phyloP scores from a whole-genome alignment of 148 eudicot species.

The Spergularia bocconei region DNA sequence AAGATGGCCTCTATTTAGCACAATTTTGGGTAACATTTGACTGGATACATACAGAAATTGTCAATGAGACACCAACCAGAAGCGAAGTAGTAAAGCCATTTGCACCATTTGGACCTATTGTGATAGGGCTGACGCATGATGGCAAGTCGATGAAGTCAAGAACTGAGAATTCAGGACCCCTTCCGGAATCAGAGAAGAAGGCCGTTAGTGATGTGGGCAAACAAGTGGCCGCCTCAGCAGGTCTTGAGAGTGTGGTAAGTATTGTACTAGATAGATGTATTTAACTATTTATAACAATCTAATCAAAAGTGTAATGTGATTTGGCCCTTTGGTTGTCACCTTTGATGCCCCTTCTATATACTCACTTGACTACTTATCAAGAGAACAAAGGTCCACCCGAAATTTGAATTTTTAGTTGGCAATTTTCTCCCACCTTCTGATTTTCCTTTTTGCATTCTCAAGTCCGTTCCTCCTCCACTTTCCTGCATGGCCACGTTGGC shows the following conservation, averaged over 20 bases:
- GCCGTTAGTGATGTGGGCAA: conserved; percentile 18
- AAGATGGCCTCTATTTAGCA: background rate
- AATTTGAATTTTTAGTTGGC: background rate
- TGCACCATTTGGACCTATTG: conserved; percentile 30
- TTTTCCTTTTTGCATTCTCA: background rate
- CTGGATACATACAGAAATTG: conserved; percentile 26
- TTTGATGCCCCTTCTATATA: too few species aligned
- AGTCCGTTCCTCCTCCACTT: background rate
- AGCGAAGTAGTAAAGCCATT: conserved; percentile 3
- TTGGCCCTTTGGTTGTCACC: too few species aligned
- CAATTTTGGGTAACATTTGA: background rate
- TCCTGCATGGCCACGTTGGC: too few species aligned
- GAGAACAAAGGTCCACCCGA: too few species aligned
- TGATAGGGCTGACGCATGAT: conserved; percentile 42
- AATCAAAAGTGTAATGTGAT: too few species aligned
- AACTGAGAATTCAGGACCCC: conserved; percentile 22
- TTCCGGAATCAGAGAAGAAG: conserved; percentile 19
- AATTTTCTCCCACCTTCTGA: background rate
- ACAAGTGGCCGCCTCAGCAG: conserved; percentile 9
- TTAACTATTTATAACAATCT: too few species aligned
- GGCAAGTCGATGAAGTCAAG: conserved; percentile 24
- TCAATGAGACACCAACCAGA: conserved; percentile 23
- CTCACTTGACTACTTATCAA: too few species aligned
- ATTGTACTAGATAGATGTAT: background rate
- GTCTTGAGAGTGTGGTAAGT: conserved; percentile 20